These are phyloP conservation scores for Clarireedia homoeocarpa DNA, from an alignment of 2,329 filamentous ascomycete genomes.

Conservation along the genomic window DNA sequence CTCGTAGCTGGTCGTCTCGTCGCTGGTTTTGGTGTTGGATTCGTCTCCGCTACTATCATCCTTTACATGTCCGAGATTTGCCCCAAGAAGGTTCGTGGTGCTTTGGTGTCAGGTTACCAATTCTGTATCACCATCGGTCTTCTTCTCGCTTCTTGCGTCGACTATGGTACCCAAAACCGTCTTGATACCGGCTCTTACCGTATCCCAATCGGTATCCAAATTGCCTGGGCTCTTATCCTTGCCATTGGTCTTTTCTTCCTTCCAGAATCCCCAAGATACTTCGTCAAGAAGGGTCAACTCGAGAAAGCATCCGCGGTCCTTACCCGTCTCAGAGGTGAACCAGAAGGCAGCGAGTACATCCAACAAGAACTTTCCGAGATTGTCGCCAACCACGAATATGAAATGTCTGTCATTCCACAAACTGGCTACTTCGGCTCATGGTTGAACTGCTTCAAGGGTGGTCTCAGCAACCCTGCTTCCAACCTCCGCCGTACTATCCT, in stretches of 20 bases:
- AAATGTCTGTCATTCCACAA: conserved; percentile 59
- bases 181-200: conserved; percentile 62
- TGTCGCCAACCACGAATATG: conserved; percentile 82
- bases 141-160: conserved; percentile 64
- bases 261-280: conserved; percentile 81
- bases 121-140: conserved; percentile 78
- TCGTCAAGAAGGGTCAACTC: conserved; percentile 67
- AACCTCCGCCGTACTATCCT: conserved; percentile 65
- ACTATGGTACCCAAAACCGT: conserved; percentile 60
- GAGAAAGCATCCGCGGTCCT: conserved; percentile 56
- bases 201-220: conserved; percentile 74
- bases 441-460: conserved; percentile 59
- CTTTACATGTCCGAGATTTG: conserved; percentile 62
- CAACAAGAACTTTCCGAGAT: conserved; percentile 76
- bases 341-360: conserved; percentile 64
- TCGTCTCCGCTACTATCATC: conserved; percentile 73
- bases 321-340: conserved; percentile 65
- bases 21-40: conserved; percentile 71
- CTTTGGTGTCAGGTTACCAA: conserved; percentile 75
- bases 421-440: conserved; percentile 60
- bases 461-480: conserved; percentile 53
- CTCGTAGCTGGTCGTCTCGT: conserved; percentile 59
- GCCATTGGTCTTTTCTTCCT: conserved; percentile 64
- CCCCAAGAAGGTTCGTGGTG: conserved; percentile 67
- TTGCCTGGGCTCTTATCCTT: conserved; percentile 72